Conservation (phyloP, 768 basidiomycete species). For the Strobilomyces dryophilus region DNA sequence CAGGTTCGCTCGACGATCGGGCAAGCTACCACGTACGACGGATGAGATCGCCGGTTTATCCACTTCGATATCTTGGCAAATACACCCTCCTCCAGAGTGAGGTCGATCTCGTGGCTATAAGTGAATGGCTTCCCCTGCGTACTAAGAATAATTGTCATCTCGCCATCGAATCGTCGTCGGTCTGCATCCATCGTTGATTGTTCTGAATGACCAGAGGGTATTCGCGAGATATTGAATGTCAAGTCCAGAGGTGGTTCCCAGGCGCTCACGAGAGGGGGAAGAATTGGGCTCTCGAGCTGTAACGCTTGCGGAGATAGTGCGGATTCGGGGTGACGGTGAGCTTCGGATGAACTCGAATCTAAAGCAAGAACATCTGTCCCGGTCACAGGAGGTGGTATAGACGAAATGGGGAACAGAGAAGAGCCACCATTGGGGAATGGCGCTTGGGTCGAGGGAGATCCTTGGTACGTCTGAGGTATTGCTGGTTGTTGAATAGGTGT, state of each 20-base stretch:
- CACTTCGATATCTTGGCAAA: constrained; percentile 32
- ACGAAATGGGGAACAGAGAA: background rate
- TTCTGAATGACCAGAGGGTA: background rate
- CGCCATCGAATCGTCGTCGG: constrained; percentile 10
- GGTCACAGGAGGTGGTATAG: background rate
- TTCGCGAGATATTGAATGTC: constrained; percentile 12
- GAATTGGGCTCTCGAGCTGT: constrained; percentile 1
- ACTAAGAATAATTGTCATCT: constrained; percentile 19
- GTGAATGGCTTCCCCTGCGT: constrained; percentile 18
- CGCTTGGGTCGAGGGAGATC: background rate
- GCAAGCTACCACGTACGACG: constrained; percentile 28
- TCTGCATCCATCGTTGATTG: background rate
- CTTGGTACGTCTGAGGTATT: background rate
- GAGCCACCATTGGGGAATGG: background rate
- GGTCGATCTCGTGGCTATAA: constrained; percentile 19
- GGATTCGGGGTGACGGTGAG: background rate
- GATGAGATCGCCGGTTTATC: constrained; percentile 29
- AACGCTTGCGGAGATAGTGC: background rate
- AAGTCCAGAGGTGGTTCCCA: constrained; percentile 16
- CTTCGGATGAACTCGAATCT: background rate
- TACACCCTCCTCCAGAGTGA: constrained; percentile 28
- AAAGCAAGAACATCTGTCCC: background rate
- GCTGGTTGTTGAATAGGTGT: background rate
- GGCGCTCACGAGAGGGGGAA: constrained; percentile 10
- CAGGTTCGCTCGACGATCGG: background rate